Percentiles rank a stretch among this genome's conserved stretches.
Conservation (phyloP, 2,329 filamentous ascomycete species). For the Neopestalotiopsis rosae region DNA sequence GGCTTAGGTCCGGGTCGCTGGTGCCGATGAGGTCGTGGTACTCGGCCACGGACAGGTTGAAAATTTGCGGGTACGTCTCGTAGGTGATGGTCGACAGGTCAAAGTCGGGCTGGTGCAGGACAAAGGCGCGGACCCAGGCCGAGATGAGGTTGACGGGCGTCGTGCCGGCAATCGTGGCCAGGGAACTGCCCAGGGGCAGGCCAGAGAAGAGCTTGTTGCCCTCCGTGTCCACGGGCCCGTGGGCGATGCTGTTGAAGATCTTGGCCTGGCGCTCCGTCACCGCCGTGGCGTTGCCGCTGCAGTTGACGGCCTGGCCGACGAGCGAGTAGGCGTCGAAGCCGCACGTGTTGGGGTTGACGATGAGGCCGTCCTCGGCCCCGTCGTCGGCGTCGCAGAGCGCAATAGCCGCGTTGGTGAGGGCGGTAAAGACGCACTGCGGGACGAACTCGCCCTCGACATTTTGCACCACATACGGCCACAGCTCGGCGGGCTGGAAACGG, state of each 20-base stretch:
- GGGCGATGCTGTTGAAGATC: conserved; percentile 18
- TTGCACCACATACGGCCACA: conserved; percentile 17
- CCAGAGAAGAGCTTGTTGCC: conserved; percentile 17
- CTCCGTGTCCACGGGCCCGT: conserved; percentile 19
- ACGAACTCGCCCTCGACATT: conserved; percentile 19
- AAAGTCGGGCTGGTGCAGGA: conserved; percentile 14
- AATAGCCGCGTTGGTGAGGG: conserved; percentile 8
- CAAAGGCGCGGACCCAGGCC: conserved; percentile 9
- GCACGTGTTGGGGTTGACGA: conserved; percentile 15
- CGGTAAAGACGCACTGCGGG: conserved; percentile 3
- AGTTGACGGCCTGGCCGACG: conserved; percentile 16
- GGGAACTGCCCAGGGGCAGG: conserved; percentile 6
- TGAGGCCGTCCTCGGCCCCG: conserved; percentile 1
- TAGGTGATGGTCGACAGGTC: conserved; percentile 12
- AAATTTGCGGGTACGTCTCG: conserved; percentile 12
- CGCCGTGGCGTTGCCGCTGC: conserved; percentile 10
- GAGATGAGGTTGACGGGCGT: neutral
- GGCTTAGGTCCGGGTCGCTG: neutral
- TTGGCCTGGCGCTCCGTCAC: conserved; percentile 20
- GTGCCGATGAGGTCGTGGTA: conserved; percentile 5
- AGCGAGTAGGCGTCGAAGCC: conserved; percentile 18
- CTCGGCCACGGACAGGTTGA: conserved; percentile 8
- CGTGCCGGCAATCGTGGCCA: neutral
- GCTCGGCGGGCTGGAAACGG: neutral
- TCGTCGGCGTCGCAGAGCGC: conserved; percentile 3